Percentiles rank a stretch among this genome's conserved stretches.
These are phyloP conservation scores for Ophiocordyceps robertsii DNA, from an alignment of 2,329 filamentous ascomycete genomes.

Conservation along the genomic window DNA sequence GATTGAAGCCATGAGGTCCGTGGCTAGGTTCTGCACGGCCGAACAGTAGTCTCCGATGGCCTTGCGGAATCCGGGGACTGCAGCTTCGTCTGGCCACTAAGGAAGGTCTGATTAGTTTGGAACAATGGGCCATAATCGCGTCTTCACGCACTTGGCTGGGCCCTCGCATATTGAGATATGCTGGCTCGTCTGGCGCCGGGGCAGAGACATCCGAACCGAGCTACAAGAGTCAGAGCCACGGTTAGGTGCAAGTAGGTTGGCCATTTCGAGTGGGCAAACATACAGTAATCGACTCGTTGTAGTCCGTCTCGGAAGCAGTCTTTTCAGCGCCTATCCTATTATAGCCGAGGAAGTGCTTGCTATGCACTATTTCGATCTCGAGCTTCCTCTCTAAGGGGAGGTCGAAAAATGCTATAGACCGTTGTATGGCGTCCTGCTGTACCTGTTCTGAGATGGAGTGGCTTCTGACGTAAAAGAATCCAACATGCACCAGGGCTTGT, in stretches of 20 bases:
- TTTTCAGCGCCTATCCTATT: not conserved
- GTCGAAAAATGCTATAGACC: conserved; percentile 65
- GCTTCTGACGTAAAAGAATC: conserved; percentile 76
- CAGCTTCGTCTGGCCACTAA: conserved; percentile 50
- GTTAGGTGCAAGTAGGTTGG: no score
- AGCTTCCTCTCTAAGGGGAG: conserved; percentile 67
- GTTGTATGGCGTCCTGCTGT: conserved; percentile 48
- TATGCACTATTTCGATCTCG: conserved; percentile 46
- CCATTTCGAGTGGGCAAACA: not conserved
- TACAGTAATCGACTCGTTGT: not conserved
- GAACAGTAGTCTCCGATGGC: conserved; percentile 42
- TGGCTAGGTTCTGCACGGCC: not conserved
- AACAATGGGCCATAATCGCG: no score
- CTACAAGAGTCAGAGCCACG: no score
- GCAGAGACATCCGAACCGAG: no score
- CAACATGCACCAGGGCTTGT: conserved; percentile 67
- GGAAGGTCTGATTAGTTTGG: not conserved
- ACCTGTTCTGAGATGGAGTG: conserved; percentile 56
- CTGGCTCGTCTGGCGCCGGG: no score
- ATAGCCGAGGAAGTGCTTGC: not conserved
- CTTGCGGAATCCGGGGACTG: conserved; percentile 60
- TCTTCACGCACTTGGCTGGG: no score
- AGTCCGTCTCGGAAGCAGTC: conserved; percentile 13
- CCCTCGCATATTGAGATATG: no score
- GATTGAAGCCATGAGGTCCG: conserved; percentile 61